These are phyloP conservation scores for Nasturtium officinale DNA, from an alignment of 345 rosid genomes.

Conservation along the genomic window DNA sequence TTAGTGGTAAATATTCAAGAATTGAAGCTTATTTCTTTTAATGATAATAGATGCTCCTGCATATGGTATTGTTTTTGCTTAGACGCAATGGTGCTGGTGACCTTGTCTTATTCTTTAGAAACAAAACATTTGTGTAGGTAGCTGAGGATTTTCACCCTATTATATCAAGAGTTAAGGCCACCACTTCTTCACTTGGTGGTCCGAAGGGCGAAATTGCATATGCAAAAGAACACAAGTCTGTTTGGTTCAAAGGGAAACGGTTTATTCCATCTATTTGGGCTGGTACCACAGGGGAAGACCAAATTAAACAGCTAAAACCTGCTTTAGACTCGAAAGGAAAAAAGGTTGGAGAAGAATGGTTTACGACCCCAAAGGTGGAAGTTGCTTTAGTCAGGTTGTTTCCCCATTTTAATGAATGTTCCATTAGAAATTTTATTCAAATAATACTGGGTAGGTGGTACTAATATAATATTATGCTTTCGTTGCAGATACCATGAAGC, in stretches of 20 bases:
- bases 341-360: conserved; percentile 99
- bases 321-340: conserved; percentile 90
- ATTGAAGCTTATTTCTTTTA: neutral
- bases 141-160: conserved; percentile 85
- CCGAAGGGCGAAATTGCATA: conserved; percentile 85
- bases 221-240: conserved; percentile 90
- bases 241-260: conserved; percentile 93
- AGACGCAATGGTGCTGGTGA: neutral
- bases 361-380: conserved; percentile 80
- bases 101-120: conserved; percentile 5
- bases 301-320: conserved; percentile 86
- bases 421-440: neutral
- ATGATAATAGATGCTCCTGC: conserved; percentile 1
- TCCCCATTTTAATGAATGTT: conserved; percentile 9
- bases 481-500: conserved; percentile 83
- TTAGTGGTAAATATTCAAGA: conserved; percentile 58
- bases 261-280: conserved; percentile 84
- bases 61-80: conserved; percentile 12
- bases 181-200: conserved; percentile 73
- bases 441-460: neutral
- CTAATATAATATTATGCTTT: conserved; percentile 17
- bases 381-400: conserved; percentile 71
- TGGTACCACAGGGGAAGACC: conserved; percentile 88
- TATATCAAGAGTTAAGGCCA: conserved; percentile 74
- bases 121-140: conserved; percentile 51